A percentile compares a stretch with the other conserved stretches of the same genome.
phyloP scores from a whole-genome alignment of 495 filamentous ascomycete genomes.

The Podospora didyma region DNA sequence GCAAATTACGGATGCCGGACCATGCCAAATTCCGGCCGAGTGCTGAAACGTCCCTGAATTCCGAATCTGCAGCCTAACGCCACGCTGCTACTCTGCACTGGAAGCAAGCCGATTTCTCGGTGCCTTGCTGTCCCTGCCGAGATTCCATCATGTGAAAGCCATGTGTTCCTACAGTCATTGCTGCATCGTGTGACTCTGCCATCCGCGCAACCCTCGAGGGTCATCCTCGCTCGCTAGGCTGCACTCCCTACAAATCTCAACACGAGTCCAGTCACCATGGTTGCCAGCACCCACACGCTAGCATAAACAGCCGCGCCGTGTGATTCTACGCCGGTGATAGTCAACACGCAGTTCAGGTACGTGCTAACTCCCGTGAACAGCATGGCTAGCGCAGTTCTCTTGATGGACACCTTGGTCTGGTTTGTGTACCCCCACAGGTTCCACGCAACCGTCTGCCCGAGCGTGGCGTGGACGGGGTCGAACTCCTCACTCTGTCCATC shows the following conservation, averaged over 20 bases:
- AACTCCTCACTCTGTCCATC: constrained; percentile 39
- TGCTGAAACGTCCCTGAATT: not conserved
- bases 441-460: constrained; percentile 57
- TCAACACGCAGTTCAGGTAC: constrained; percentile 56
- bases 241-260: constrained; percentile 40
- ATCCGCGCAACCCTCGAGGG: not conserved
- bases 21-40: not conserved
- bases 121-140: not conserved
- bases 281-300: constrained; percentile 62
- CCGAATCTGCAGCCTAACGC: not conserved
- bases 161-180: not conserved
- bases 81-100: not conserved
- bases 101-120: not conserved
- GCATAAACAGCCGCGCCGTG: constrained; percentile 67
- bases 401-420: constrained; percentile 61
- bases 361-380: constrained; percentile 57
- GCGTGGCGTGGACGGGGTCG: constrained; percentile 49
- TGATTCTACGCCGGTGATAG: constrained; percentile 61
- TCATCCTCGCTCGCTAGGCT: too few relatives aligned
- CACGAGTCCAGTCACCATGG: constrained; percentile 51
- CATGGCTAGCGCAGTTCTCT: constrained; percentile 59
- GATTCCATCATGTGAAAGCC: not conserved
- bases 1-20: not conserved
- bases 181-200: not conserved
- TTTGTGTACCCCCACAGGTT: constrained; percentile 58